Evolutionary conservation across 495 filamentous ascomycete genomes (phyloP), one percentile per base, ranked within the genome.

Genomic region (Oleoguttula mirabilis): DNA sequence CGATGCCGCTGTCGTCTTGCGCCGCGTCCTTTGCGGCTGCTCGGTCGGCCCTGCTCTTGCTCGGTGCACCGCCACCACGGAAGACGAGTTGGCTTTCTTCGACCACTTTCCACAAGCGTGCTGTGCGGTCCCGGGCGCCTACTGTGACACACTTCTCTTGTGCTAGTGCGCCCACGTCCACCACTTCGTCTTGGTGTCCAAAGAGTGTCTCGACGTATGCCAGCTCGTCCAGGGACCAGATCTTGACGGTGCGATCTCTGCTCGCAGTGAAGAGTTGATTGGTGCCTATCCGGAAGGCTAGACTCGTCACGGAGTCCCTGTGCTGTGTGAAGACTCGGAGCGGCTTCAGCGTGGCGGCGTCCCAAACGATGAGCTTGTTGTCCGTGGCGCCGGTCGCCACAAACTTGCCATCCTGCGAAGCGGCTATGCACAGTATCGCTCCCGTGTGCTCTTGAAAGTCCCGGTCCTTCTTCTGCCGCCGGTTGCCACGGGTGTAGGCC

Each of bases 51-150:
- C 35, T 64, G 57, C 60, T 41, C 15, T 16, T 41, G 21, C 52
- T 36, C 17, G 53, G 45, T 3, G 79, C 67, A 16, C 71, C 79
- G 28, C 84, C 86, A 32, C 87, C 88, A 28, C 88, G 80, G 63
- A 96, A 98, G 1, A 96, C 88, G 3, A 96, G 71, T 56, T 96
- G 92, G 1, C 79, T 82, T 56, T 98, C 90, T 43, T 98, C 90
- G 20, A 86, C 77, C 2, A 96, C 87, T 60, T 96, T 98, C 90
- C 90, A 98, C 47, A 94, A 61, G 21, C 90, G 70, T n/a, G 87
- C 88, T 0, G 90, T 94, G 17, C 88, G 79, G 57, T 98, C 90
- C 36, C 88, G 71, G 21, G 81, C 81, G 45, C 90, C 90, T 15
- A 93, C 90, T 47, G 77, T 84, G 39, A 96, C 69, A 59, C 90